These are phyloP conservation scores for Daldinia caldariorum DNA, from an alignment of 495 filamentous ascomycete genomes.

Conservation along the genomic window DNA sequence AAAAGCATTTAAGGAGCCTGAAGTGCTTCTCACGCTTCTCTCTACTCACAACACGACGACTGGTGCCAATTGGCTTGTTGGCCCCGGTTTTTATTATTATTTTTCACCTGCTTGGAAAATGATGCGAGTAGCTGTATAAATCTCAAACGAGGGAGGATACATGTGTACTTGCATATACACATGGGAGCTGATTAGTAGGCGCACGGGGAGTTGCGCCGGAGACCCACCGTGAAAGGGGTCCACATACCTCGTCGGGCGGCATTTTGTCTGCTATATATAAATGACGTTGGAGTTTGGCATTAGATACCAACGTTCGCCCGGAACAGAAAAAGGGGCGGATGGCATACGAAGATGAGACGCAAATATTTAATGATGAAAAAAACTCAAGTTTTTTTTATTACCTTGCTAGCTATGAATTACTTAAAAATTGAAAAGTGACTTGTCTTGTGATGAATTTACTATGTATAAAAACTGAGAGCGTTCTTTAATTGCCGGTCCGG, in stretches of 20 bases:
- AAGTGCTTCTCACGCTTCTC: constrained; percentile 32
- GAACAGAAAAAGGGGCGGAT: constrained; percentile 43
- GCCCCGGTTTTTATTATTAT: constrained; percentile 6
- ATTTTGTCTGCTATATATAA: constrained; percentile 41
- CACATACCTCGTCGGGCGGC: constrained; percentile 21
- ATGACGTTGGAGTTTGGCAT: constrained; percentile 39
- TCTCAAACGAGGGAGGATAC: constrained; percentile 19
- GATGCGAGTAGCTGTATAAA: constrained; percentile 30
- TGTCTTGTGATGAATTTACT: neutral
- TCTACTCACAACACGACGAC: constrained; percentile 5
- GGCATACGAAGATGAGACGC: constrained; percentile 46
- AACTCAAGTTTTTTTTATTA: neutral
- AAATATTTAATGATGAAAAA: constrained; percentile 43
- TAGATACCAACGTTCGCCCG: constrained; percentile 47
- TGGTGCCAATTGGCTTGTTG: constrained; percentile 8
- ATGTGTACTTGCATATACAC: constrained; percentile 25
- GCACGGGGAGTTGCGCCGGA: constrained; percentile 26
- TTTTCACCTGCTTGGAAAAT: constrained; percentile 29
- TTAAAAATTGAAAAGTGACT: neutral
- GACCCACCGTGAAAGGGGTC: constrained; percentile 18
- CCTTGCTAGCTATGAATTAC: neutral
- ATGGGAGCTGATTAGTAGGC: constrained; percentile 30
- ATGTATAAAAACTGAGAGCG: neutral
- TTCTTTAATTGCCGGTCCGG: neutral
- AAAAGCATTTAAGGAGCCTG: constrained; percentile 39